These are phyloP conservation scores for Diaporthe sp. DNA, from an alignment of 2,329 filamentous ascomycete species.

Conservation along the genomic window DNA sequence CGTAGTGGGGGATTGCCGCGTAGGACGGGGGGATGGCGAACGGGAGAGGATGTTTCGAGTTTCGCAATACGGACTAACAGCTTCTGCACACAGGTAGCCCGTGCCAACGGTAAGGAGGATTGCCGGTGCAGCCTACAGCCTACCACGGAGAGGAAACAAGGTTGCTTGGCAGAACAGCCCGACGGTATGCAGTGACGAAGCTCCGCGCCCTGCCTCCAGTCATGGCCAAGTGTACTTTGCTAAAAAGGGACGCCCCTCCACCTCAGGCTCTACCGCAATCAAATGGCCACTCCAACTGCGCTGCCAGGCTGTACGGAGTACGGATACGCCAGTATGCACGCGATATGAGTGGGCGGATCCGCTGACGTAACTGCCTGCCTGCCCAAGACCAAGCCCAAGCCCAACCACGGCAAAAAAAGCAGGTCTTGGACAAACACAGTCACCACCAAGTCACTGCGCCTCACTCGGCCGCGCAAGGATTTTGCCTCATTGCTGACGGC, in stretches of 20 bases:
- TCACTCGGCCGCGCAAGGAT: conserved; percentile 26
- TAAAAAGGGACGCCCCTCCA: conserved; percentile 23
- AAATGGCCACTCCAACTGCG: not conserved
- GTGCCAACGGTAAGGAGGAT: conserved; percentile 22
- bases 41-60: conserved; percentile 33
- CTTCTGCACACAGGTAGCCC: not conserved
- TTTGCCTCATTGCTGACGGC: conserved; percentile 22
- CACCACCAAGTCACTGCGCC: conserved; percentile 24
- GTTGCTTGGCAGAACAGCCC: conserved; percentile 35
- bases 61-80: conserved; percentile 31
- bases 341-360: conserved; percentile 29
- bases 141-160: conserved; percentile 30
- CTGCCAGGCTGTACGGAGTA: not conserved
- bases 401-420: not conserved
- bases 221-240: conserved; percentile 23
- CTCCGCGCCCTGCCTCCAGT: conserved; percentile 17
- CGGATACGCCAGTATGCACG: not conserved
- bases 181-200: conserved; percentile 38
- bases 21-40: conserved; percentile 12
- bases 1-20: conserved; percentile 29
- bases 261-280: conserved; percentile 26
- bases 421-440: not conserved
- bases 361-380: conserved; percentile 28
- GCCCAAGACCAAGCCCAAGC: conserved; percentile 6
- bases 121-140: conserved; percentile 9